Evolutionary conservation across 1,139 yeast genomes (phyloP).

Genomic region (Lodderomyces margitis): DNA sequence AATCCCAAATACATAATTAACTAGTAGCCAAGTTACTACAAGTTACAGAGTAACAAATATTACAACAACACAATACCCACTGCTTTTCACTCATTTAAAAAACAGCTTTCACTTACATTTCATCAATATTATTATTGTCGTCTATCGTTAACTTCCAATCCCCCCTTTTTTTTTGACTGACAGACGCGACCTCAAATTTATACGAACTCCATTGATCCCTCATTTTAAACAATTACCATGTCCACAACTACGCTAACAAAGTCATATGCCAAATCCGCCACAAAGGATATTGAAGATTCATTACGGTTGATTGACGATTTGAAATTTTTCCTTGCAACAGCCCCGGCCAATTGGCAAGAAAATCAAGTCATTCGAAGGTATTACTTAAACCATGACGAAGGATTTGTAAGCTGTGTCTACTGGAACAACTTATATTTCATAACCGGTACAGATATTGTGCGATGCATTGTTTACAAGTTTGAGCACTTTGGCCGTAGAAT

Average conservation of each 20-base stretch:
- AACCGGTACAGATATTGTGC: conserved; percentile 94
- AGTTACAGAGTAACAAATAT: no score
- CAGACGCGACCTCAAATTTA: background rate
- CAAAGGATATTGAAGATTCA: conserved; percentile 43
- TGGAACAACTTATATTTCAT: conserved; percentile 91
- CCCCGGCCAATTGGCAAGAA: conserved; percentile 93
- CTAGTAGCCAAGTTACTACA: no score
- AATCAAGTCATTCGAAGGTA: conserved; percentile 85
- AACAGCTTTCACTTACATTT: background rate
- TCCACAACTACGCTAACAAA: background rate
- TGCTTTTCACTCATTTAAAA: background rate
- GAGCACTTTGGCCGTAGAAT: conserved; percentile 87
- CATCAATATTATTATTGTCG: no score
- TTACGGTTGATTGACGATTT: conserved; percentile 69
- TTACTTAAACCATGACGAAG: conserved; percentile 84
- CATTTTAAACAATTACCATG: background rate
- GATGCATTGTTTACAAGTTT: conserved; percentile 86
- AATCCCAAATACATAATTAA: background rate
- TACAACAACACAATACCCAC: background rate
- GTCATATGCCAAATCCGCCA: background rate
- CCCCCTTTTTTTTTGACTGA: no score
- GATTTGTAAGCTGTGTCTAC: conserved; percentile 84
- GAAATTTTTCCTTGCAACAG: conserved; percentile 83
- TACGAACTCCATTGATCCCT: background rate
- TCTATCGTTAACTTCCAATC: background rate